Base-by-base conservation (phyloP, 352 stramenopile genomes). In the Phytopythium kandeliae region DNA sequence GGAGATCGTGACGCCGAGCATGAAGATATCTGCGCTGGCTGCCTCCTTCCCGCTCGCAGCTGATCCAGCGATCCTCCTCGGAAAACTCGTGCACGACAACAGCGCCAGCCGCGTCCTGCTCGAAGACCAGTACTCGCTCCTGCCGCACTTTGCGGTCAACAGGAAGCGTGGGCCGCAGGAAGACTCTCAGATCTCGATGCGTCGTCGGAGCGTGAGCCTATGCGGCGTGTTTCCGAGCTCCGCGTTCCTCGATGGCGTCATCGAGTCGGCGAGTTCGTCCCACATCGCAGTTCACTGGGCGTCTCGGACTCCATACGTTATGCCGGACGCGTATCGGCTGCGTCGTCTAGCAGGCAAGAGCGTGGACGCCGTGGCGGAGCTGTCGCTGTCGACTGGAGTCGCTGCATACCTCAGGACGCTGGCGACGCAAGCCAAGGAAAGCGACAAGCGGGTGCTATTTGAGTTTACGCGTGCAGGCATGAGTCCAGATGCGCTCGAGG, bases 381-480 rank as follows among this genome's bases (percentile, higher is more conserved):
- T 93, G 35, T 48, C 67, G 22, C 56, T 77, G 10, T 78, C 74
- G 42, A 71, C 56, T 26, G 41, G 48, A 24, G 60, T 78, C 13
- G 75, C 73, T 15, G 31, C 57, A 8, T 91, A 83, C 38, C 50
- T 93, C n/a, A 51, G 26, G 3, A 38, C 56, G 21, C 51, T 86
- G 25, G 71, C 66, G 28, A 60, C 63, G 28, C 63, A 57, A 22
- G 63, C 69, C 9, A 53, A 62, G 33, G 62, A 50, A 31, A 75
- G 48, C 19, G 74, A 91, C 57, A 75, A 71, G 22, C 76, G 83
- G 28, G 73, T 87, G 7, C 51, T 88, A 30, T 86, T 84, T 57
- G 79, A 93, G 56, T 93, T 85, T 45, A 84, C 70, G 13, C 65
- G 77, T 45, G 63, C 71, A 8, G 83, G 83, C 4, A 90, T 93